A percentile compares a stretch with the other conserved stretches of the same genome.
Conservation (phyloP, 305 asterid genomes). For the Fraxinus paxiana region DNA sequence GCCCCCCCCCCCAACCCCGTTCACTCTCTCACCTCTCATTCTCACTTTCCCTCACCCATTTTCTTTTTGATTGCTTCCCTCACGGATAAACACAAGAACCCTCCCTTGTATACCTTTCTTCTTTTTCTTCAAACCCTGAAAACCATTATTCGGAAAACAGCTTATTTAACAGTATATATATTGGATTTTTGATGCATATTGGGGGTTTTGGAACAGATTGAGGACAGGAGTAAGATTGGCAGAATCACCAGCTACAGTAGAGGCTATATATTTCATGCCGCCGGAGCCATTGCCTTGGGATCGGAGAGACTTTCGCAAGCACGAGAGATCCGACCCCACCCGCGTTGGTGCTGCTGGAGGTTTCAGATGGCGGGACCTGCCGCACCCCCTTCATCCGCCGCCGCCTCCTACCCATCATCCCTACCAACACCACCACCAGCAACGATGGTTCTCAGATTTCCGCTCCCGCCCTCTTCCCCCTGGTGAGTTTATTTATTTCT, state of each 20-base stretch:
- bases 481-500: conserved; percentile 48
- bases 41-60: conserved; percentile 24
- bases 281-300: conserved; percentile 64
- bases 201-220: conserved; percentile 32
- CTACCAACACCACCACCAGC: conserved; percentile 35
- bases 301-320: conserved; percentile 59
- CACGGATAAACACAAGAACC: neutral
- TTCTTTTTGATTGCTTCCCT: conserved; percentile 21
- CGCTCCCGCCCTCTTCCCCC: conserved; percentile 68
- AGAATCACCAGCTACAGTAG: neutral
- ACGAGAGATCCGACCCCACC: conserved; percentile 40
- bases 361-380: conserved; percentile 69
- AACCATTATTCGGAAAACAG: neutral
- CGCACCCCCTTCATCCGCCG: conserved; percentile 48
- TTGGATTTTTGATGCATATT: neutral
- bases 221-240: conserved; percentile 19
- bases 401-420: conserved; percentile 33
- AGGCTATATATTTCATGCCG: conserved; percentile 41
- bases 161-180: neutral
- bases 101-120: neutral
- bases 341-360: conserved; percentile 45
- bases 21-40: conserved; percentile 39
- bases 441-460: conserved; percentile 57
- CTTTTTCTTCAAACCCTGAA: neutral
- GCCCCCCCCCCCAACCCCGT: conserved; percentile 1